Conservation (phyloP, 2,329 filamentous ascomycete genomes). For the Acephala macrosclerotiorum region DNA sequence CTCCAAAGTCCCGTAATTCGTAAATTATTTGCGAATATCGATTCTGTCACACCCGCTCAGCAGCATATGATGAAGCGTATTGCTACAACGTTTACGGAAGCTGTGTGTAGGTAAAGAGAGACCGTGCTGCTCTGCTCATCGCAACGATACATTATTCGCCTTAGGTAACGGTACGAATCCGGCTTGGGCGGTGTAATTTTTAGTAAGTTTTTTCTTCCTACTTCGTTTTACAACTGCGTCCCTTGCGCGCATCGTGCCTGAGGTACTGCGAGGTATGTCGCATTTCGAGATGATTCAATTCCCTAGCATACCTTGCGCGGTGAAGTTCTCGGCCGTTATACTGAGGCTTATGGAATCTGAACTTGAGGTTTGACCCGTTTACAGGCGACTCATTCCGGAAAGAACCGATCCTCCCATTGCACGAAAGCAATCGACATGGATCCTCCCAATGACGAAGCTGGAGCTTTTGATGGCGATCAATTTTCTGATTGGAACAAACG, state of each 20-base stretch:
- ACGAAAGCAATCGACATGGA: not conserved
- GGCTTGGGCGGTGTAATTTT: not conserved
- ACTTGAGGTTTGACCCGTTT: no score
- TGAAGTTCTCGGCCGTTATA: no score
- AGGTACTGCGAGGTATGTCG: no score
- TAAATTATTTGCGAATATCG: no score
- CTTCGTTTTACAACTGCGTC: no score
- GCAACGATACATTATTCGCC: not conserved
- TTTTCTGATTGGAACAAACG: not conserved
- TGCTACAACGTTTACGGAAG: not conserved
- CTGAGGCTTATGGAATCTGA: not conserved
- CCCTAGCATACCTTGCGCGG: no score
- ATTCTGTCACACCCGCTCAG: no score
- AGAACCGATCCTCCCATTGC: not conserved
- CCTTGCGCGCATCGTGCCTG: no score
- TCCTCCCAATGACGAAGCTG: not conserved
- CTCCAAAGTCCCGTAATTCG: no score
- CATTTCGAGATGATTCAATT: no score
- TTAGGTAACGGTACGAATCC: not conserved
- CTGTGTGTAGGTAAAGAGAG: not conserved
- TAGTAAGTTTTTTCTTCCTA: not conserved
- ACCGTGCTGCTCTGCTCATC: not conserved
- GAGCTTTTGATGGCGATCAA: not conserved
- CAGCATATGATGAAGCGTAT: not conserved
- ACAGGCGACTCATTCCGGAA: not conserved